Conservation (phyloP, 2,329 filamentous ascomycete species). For the Lecanosticta acicola region DNA sequence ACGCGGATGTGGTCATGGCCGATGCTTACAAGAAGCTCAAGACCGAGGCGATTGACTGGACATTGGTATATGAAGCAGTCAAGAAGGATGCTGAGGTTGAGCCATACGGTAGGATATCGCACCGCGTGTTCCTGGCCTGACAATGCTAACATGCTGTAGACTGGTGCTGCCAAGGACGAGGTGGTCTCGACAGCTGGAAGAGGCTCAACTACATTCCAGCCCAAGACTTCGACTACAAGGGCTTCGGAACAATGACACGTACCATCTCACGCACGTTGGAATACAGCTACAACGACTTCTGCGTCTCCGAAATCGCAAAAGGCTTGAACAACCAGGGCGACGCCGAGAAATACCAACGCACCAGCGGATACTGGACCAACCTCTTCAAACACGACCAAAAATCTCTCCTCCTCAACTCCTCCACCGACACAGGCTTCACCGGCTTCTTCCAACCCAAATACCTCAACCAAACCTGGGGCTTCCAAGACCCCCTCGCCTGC, state of each 20-base stretch:
- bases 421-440: conserved; percentile 52
- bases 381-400: conserved; percentile 57
- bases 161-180: conserved; percentile 59
- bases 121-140: not conserved
- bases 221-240: conserved; percentile 40
- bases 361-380: conserved; percentile 61
- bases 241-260: conserved; percentile 48
- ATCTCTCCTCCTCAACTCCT: conserved; percentile 41
- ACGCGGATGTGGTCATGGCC: conserved; percentile 65
- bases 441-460: conserved; percentile 63
- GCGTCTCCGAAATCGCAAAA: conserved; percentile 39
- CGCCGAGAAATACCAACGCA: conserved; percentile 42
- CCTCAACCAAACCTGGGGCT: conserved; percentile 51
- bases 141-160: conserved; percentile 23
- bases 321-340: conserved; percentile 39
- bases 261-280: conserved; percentile 46
- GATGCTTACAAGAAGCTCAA: conserved; percentile 68
- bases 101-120: conserved; percentile 25
- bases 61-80: conserved; percentile 57
- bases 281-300: conserved; percentile 48
- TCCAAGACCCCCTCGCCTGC: conserved; percentile 39
- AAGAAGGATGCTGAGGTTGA: conserved; percentile 58
- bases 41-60: conserved; percentile 58
- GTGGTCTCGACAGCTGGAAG: conserved; percentile 65
- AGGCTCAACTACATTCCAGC: conserved; percentile 55